Percentiles rank a stretch among this genome's conserved stretches.
Evolutionary conservation across 257 asterid species (phyloP).

Genomic region (Penstemon barbatus): DNA sequence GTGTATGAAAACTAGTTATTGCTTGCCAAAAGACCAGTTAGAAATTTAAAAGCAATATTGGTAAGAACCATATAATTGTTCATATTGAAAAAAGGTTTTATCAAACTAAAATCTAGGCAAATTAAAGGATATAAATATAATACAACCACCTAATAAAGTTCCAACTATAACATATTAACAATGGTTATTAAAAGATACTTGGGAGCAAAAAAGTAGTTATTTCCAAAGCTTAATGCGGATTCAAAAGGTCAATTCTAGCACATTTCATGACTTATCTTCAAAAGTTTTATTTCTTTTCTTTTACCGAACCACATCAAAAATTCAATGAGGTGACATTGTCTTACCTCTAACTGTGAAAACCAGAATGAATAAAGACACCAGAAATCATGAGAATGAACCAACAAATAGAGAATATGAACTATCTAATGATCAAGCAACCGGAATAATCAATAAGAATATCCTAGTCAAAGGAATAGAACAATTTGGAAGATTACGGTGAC

Average conservation of each 20-base stretch:
- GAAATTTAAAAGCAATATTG: neutral
- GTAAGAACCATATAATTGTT: neutral
- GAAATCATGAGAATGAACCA: no score
- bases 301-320: no score
- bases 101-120: neutral
- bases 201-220: no score
- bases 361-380: no score
- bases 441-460: no score
- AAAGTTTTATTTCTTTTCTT: neutral
- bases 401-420: no score
- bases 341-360: no score
- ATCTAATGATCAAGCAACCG: no score
- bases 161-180: neutral
- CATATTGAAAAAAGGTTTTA: neutral
- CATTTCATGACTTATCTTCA: neutral
- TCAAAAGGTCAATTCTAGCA: neutral
- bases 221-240: neutral
- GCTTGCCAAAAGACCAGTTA: neutral
- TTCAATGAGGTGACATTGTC: no score
- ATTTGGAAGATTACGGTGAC: neutral
- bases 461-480: no score
- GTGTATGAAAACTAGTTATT: neutral
- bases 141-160: conserved; percentile 1
- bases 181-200: neutral
- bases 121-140: neutral